Base-by-base conservation (phyloP, 2,329 filamentous ascomycete genomes). In the Apiospora aurea region DNA sequence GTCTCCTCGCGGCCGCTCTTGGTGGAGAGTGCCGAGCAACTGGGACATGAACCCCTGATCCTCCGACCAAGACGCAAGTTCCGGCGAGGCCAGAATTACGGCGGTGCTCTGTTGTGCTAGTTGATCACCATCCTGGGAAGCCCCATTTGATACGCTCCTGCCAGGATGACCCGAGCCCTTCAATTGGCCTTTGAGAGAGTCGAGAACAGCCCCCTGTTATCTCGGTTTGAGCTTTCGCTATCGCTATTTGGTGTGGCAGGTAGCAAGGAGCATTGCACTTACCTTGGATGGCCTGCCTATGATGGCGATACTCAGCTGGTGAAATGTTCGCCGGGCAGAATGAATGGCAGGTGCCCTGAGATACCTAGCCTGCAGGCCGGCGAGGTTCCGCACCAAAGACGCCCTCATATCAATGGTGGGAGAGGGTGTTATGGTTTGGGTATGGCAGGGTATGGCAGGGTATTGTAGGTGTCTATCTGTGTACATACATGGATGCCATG, bases 1-100 rank as follows among this genome's bases (percentile, higher is more conserved):
- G 18, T 14, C 34, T n/a, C 10, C 29, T n/a, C 10, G 29, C 14
- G 2, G 7, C 5, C 5, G 34, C 8, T n/a, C 18, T 18, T 26
- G 57, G n/a, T 69, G 66, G 67, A 82, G 74, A 18, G 69, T 72
- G 68, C 69, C 67, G 21, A 85, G 75, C 18, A 85, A 71, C 4
- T 71, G 70, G 0, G 79, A 75, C 77, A 87, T 83, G 72, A 87
- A 85, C 0, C 67, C 74, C 38, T 80, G 76, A 71, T 89, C 83
- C 11, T 85, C 83, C 4, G 90, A 78, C 80, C 84, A 86, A 14
- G 80, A 79, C n/a, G 86, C 82, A 70, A 88, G 84, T 21, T 83
- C 77, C 34, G 83, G 84, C 26, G 87, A 88, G 24, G 84, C 84
- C 13, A 90, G 80, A 24, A 90, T 80, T 29, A 89, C 83, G 21